These are phyloP conservation scores for Lodderomyces metapsilosis DNA, from an alignment of 1,139 yeast species.

Conservation along the genomic window DNA sequence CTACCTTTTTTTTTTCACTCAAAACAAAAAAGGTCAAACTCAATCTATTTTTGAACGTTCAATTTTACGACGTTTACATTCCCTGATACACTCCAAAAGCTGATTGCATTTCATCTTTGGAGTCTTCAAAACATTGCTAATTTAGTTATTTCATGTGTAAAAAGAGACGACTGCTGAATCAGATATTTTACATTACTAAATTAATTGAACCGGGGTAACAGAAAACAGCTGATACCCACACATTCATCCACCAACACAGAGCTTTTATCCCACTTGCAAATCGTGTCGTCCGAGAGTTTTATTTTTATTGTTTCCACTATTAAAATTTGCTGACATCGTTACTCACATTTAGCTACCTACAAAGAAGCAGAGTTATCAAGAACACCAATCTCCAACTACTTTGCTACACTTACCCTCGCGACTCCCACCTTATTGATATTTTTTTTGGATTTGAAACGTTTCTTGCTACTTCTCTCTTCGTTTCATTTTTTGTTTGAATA, in stretches of 20 bases:
- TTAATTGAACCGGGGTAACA: constrained; percentile 49
- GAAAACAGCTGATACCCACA: too few species aligned
- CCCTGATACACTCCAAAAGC: constrained; percentile 1
- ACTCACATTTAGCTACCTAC: too few species aligned
- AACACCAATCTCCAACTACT: too few species aligned
- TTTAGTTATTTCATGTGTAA: constrained; percentile 39
- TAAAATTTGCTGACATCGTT: constrained; percentile 16
- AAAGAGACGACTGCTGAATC: constrained; percentile 43
- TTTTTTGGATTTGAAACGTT: constrained; percentile 36
- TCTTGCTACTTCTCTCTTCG: constrained; percentile 54
- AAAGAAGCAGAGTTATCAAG: too few species aligned
- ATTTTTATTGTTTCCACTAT: not conserved
- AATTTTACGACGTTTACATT: too few species aligned
- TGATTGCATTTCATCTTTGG: constrained; percentile 3
- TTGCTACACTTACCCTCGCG: too few species aligned
- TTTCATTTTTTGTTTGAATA: constrained; percentile 26
- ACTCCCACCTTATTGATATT: constrained; percentile 13
- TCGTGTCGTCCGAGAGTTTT: constrained; percentile 10
- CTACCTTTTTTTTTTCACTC: too few species aligned
- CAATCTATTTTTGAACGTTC: too few species aligned
- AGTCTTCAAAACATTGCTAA: constrained; percentile 4
- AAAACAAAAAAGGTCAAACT: too few species aligned
- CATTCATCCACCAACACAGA: too few species aligned
- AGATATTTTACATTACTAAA: constrained; percentile 23
- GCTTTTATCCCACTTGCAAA: constrained; percentile 5